Conservation (phyloP, 78 protist genomes). For the Cavenderia fasciculata region DNA sequence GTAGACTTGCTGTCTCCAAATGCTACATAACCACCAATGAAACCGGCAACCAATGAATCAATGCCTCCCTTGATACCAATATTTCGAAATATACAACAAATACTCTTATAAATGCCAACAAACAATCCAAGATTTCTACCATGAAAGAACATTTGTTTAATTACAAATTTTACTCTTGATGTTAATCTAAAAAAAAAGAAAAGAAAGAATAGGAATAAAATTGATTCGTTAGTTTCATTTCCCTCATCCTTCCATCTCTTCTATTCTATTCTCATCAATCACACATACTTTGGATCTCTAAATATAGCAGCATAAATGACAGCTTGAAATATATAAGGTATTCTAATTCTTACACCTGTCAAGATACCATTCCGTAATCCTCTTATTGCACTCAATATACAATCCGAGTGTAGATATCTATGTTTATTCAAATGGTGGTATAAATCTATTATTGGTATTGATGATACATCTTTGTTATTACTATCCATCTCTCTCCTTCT, state of each 20-base stretch:
- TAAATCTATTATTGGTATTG: neutral
- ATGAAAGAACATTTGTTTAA: slow-evolving; percentile 83
- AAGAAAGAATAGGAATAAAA: neutral
- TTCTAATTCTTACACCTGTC: slow-evolving; percentile 79
- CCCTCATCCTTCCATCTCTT: neutral
- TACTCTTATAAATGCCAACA: slow-evolving; percentile 63
- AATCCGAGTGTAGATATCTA: slow-evolving; percentile 26
- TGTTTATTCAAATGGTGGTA: slow-evolving; percentile 59
- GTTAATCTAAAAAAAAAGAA: neutral
- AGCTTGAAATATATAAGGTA: slow-evolving; percentile 83
- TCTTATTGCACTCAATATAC: slow-evolving; percentile 48
- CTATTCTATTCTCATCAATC: neutral
- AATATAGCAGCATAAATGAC: slow-evolving; percentile 73
- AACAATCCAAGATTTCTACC: slow-evolving; percentile 81
- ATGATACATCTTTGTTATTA: neutral
- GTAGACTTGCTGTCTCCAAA: slow-evolving; percentile 66
- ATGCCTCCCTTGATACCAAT: slow-evolving; percentile 71
- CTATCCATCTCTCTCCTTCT: neutral
- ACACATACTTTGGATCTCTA: slow-evolving; percentile 46
- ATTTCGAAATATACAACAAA: slow-evolving; percentile 73
- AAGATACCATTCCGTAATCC: slow-evolving; percentile 83
- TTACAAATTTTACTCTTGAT: slow-evolving; percentile 53
- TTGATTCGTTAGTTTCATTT: neutral
- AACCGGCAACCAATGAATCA: slow-evolving; percentile 79
- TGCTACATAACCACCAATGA: slow-evolving; percentile 82